Conservation (phyloP, 2,329 filamentous ascomycete genomes). For the Diaporthe sp. region DNA sequence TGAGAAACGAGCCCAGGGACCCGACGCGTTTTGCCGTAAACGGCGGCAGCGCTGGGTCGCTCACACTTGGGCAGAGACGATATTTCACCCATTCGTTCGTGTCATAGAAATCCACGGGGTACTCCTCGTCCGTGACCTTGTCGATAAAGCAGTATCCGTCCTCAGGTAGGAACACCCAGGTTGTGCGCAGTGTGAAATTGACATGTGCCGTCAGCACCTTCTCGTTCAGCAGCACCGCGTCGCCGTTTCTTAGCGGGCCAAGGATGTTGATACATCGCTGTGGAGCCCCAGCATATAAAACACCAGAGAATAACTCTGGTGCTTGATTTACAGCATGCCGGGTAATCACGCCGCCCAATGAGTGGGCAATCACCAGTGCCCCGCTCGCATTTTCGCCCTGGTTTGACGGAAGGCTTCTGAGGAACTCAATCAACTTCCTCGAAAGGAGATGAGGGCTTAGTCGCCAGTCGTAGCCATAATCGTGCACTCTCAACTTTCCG, state of each 20-base stretch:
- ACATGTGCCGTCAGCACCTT: constrained; percentile 92
- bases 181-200: constrained; percentile 91
- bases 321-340: constrained; percentile 88
- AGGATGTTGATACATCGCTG: constrained; percentile 92
- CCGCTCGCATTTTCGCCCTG: constrained; percentile 69
- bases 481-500: constrained; percentile 83
- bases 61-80: constrained; percentile 82
- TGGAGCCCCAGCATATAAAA: constrained; percentile 87
- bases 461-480: constrained; percentile 97
- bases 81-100: constrained; percentile 84
- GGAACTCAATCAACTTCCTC: constrained; percentile 77
- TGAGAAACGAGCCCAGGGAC: constrained; percentile 62
- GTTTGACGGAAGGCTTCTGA: constrained; percentile 83
- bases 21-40: constrained; percentile 53
- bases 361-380: constrained; percentile 88
- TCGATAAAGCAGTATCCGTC: constrained; percentile 91
- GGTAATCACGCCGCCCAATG: constrained; percentile 88
- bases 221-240: constrained; percentile 90
- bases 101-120: constrained; percentile 88
- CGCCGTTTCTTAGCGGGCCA: constrained; percentile 90
- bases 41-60: constrained; percentile 73
- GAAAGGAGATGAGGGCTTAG: constrained; percentile 85
- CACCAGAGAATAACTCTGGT: constrained; percentile 88
- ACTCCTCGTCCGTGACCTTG: constrained; percentile 83
- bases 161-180: constrained; percentile 86